These are phyloP conservation scores for Aspergillus novoparasiticus DNA, from an alignment of 2,329 filamentous ascomycete species.

Conservation along the genomic window DNA sequence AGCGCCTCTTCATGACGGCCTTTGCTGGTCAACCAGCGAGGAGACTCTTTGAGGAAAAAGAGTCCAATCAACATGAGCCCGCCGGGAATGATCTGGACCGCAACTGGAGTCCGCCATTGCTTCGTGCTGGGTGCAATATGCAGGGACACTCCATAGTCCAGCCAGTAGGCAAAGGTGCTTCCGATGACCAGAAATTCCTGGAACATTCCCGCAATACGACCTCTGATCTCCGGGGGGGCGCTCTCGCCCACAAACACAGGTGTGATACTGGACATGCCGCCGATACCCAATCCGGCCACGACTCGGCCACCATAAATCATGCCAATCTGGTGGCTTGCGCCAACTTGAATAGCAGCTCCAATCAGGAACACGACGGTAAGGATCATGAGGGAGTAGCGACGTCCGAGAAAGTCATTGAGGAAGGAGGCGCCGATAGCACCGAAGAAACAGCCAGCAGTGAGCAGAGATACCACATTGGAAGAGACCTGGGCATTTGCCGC, in stretches of 20 bases:
- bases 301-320: slow-evolving; percentile 42
- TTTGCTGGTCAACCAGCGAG: slow-evolving; percentile 59
- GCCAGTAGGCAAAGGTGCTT: slow-evolving; percentile 55
- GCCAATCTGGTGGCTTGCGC: slow-evolving; percentile 32
- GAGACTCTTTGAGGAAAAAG: slow-evolving; percentile 55
- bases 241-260: slow-evolving; percentile 43
- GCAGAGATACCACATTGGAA: slow-evolving; percentile 41
- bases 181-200: slow-evolving; percentile 42
- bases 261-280: slow-evolving; percentile 43
- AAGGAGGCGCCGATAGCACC: slow-evolving; percentile 39
- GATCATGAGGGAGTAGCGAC: slow-evolving; percentile 39
- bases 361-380: slow-evolving; percentile 37
- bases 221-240: slow-evolving; percentile 34
- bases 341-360: slow-evolving; percentile 39
- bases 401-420: slow-evolving; percentile 39
- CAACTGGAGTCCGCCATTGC: slow-evolving; percentile 59
- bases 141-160: slow-evolving; percentile 55
- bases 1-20: slow-evolving; percentile 50
- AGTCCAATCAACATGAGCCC: slow-evolving; percentile 53
- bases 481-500: slow-evolving; percentile 39
- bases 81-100: slow-evolving; percentile 56
- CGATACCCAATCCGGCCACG: slow-evolving; percentile 40
- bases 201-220: slow-evolving; percentile 40
- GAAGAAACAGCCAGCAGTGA: slow-evolving; percentile 44
- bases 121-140: slow-evolving; percentile 47